Evolutionary conservation across 345 rosid genomes (phyloP).

Genomic region (Geranium brycei): DNA sequence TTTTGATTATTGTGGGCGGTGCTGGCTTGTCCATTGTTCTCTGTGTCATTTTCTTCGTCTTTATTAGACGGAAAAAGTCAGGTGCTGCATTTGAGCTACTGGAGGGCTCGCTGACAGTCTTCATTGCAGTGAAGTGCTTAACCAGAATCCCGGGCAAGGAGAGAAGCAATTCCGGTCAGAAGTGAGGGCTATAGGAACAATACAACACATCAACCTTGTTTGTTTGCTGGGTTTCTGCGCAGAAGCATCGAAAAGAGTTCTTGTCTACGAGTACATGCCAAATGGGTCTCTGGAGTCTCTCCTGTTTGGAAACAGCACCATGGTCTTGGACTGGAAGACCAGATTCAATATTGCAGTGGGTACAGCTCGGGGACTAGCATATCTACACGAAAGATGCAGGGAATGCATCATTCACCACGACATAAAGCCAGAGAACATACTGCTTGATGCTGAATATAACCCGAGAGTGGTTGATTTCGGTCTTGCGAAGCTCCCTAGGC

Average conservation of each 20-base stretch:
- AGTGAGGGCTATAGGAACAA: constrained; percentile 15
- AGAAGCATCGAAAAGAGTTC: constrained; percentile 9
- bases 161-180: constrained; percentile 17
- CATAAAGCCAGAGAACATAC: constrained; percentile 10
- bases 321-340: constrained; percentile 7
- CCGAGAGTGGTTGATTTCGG: constrained; percentile 8
- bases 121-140: constrained; percentile 19
- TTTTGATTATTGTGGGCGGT: background rate
- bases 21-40: background rate
- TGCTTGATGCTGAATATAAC: background rate
- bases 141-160: constrained; percentile 4
- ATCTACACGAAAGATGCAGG: constrained; percentile 15
- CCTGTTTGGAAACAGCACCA: background rate
- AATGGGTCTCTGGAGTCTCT: constrained; percentile 9
- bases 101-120: background rate
- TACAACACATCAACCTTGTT: constrained; percentile 18
- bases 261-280: constrained; percentile 12
- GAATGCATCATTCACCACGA: constrained; percentile 8
- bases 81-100: background rate
- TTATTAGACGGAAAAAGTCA: background rate
- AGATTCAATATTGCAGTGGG: constrained; percentile 12
- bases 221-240: constrained; percentile 14
- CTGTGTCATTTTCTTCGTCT: background rate
- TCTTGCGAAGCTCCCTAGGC: background rate
- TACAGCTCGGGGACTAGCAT: constrained; percentile 11